Evolutionary conservation across 2,329 filamentous ascomycete genomes (phyloP), one percentile per base, ranked within the genome.

Genomic region (Scedosporium boydii): DNA sequence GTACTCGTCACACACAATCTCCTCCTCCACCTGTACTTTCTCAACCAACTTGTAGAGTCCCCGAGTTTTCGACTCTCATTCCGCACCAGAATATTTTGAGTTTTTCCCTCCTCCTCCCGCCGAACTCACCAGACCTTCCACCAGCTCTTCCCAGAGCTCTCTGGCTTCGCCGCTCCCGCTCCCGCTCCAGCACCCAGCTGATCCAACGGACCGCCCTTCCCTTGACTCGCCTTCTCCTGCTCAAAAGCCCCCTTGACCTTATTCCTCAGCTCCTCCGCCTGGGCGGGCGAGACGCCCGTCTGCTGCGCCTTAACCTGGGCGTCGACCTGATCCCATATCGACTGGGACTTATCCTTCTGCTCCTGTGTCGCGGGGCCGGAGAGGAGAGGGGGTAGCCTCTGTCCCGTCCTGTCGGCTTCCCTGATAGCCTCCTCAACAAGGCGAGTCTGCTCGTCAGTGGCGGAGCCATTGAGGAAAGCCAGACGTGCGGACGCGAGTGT

Each of bases 391-490:
- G 82, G 82, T 57, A 85, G 70, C 67, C 79, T 76, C 69, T 75
- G 70, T 67, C 78, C 79, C 62, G 71, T 69, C 60, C 74, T 71
- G 64, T 77, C 75, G 63, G 81, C 81, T 58, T 76, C 74, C 63
- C 73, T 76, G 66, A 82, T 80, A 64, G 81, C 81, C 62, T 84
- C 82, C 67, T 86, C 83, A 59, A 86, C 83, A 63, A 85, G 76
- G 38, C 73, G 69, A 59, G 80, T 76, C 71, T 86, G 83, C 57
- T 83, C 82, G 55, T 81, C 78, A 62, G 79, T 82, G 27, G 83
- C 83, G 42, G 77, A 76, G 69, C 81, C 82, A 65, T 79, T 80
- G 75, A 86, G 82, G 74, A 84, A 86, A 64, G 83, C 83, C 18
- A 86, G 74, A 34, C 83, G 82, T 59, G 83, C 83, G 65, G 78